phyloP scores from a whole-genome alignment of 75 land plant species.

The Larix kaempferi region DNA sequence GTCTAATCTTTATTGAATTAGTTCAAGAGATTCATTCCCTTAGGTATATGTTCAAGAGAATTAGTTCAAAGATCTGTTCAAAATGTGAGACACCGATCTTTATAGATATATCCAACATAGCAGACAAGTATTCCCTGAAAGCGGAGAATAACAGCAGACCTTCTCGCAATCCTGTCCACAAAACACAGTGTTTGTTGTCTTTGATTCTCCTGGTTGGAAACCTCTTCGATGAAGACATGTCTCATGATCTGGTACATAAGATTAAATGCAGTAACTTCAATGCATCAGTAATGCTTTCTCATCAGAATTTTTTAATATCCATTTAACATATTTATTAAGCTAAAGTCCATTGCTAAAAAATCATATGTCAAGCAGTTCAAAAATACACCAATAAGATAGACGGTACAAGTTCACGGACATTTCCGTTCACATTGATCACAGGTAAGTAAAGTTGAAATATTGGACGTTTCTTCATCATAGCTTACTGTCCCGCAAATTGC shows the following conservation, averaged over 20 bases:
- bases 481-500: conserved; percentile 60
- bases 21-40: too few relatives aligned
- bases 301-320: background rate
- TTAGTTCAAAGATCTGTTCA: background rate
- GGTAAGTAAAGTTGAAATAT: conserved; percentile 23
- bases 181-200: conserved; percentile 45
- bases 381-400: background rate
- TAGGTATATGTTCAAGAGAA: too few relatives aligned
- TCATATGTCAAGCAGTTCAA: background rate
- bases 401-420: conserved; percentile 43
- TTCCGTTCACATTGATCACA: conserved; percentile 89
- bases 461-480: conserved; percentile 27
- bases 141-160: conserved; percentile 32
- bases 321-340: background rate
- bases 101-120: background rate
- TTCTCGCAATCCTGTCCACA: conserved; percentile 63
- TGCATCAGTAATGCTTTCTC: background rate
- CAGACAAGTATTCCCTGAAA: background rate
- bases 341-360: background rate
- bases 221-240: conserved; percentile 45
- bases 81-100: background rate
- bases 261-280: background rate
- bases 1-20: too few relatives aligned
- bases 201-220: conserved; percentile 16
- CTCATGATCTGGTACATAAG: conserved; percentile 41